A percentile compares a stretch with the other conserved stretches of the same genome.
Evolutionary conservation across 371 early-diverging fungal genomes (phyloP).

Genomic region (Apophysomyces ossiformis): DNA sequence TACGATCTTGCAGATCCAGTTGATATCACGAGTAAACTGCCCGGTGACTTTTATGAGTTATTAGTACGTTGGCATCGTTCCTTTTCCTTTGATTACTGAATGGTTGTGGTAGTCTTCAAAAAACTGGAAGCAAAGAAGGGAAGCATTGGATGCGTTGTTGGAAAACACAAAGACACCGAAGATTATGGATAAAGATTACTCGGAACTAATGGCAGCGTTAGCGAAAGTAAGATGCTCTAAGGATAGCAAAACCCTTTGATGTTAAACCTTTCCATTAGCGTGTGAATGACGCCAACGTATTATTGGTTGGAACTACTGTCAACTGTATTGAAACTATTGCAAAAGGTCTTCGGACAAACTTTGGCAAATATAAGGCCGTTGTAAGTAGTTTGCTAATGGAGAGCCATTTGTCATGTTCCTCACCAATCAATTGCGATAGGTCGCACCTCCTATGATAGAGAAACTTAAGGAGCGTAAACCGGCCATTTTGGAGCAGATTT

Average conservation of each 20-base stretch:
- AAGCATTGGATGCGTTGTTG: conserved; percentile 80
- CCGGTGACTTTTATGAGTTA: conserved; percentile 76
- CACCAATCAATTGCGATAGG: conserved; percentile 16
- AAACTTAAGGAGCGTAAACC: conserved; percentile 94
- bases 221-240: conserved; percentile 64
- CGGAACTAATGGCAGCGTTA: conserved; percentile 82
- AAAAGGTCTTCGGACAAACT: conserved; percentile 74
- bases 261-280: conserved; percentile 41
- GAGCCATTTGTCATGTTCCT: background rate
- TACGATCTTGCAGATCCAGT: conserved; percentile 91
- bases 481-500: conserved; percentile 82
- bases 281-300: conserved; percentile 88
- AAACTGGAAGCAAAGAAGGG: conserved; percentile 97
- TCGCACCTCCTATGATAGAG: conserved; percentile 78
- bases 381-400: conserved; percentile 40
- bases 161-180: conserved; percentile 75
- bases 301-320: conserved; percentile 78
- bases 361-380: conserved; percentile 78
- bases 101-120: conserved; percentile 61
- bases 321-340: conserved; percentile 90
- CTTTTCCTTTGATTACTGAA: too few species aligned
- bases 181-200: conserved; percentile 77
- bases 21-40: conserved; percentile 85
- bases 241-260: background rate
- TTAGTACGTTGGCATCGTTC: conserved; percentile 42